Conservation (phyloP, 352 stramenopile species). For the Globisporangium middletonii region DNA sequence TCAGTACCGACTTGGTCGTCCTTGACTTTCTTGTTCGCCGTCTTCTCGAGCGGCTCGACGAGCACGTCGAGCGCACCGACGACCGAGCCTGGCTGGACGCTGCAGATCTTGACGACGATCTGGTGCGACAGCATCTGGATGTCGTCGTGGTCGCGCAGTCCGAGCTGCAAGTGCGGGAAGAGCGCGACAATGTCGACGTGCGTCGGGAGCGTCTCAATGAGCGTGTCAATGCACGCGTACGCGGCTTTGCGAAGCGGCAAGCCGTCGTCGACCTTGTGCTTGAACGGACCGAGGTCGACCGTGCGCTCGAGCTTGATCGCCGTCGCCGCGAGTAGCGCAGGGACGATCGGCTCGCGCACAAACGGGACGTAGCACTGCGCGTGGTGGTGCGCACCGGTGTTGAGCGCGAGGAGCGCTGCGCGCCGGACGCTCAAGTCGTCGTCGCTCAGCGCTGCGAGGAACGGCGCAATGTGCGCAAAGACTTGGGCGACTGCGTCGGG, state of each 20-base stretch:
- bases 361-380: slow-evolving; percentile 68
- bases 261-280: slow-evolving; percentile 94
- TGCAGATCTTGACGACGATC: slow-evolving; percentile 94
- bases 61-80: slow-evolving; percentile 87
- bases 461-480: slow-evolving; percentile 79
- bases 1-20: slow-evolving; percentile 94
- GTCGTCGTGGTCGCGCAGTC: slow-evolving; percentile 93
- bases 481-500: slow-evolving; percentile 36
- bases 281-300: slow-evolving; percentile 98
- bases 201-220: slow-evolving; percentile 91
- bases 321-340: slow-evolving; percentile 85
- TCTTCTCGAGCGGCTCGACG: slow-evolving; percentile 93
- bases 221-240: slow-evolving; percentile 94
- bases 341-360: slow-evolving; percentile 86
- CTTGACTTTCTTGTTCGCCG: slow-evolving; percentile 94
- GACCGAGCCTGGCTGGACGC: slow-evolving; percentile 70
- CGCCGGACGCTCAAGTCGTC: slow-evolving; percentile 94
- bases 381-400: slow-evolving; percentile 95
- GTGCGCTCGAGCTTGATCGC: slow-evolving; percentile 94
- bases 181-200: slow-evolving; percentile 90
- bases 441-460: slow-evolving; percentile 92
- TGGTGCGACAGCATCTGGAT: slow-evolving; percentile 96
- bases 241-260: slow-evolving; percentile 86
- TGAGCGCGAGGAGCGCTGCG: slow-evolving; percentile 93
- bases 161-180: slow-evolving; percentile 91